Conservation (phyloP, 441 rosid genomes). For the Pelargonium hybrid region DNA sequence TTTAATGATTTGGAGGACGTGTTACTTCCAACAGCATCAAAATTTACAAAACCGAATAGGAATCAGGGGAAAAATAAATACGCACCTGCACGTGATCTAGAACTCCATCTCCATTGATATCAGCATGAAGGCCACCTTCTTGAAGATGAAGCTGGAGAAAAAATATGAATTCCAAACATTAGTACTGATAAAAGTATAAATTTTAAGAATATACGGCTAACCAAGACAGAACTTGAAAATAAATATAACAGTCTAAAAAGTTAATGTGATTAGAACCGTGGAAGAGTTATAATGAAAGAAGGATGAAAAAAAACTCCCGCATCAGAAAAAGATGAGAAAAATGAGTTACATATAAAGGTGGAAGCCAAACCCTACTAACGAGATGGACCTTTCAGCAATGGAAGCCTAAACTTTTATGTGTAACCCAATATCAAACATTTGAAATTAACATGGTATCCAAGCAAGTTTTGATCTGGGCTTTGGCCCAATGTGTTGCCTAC, state of each 20-base stretch:
- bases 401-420: no score
- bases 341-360: no score
- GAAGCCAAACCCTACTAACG: no score
- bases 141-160: slow-evolving; percentile 73
- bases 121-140: slow-evolving; percentile 99
- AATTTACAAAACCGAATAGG: background rate
- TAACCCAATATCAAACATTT: no score
- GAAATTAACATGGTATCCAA: no score
- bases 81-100: slow-evolving; percentile 96
- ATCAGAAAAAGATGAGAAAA: no score
- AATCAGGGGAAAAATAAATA: background rate
- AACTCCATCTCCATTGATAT: slow-evolving; percentile 97
- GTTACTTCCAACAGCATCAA: background rate
- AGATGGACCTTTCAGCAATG: no score
- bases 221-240: background rate
- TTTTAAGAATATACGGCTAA: background rate
- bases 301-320: no score
- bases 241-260: background rate
- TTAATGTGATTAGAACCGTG: background rate
- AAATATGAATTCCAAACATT: slow-evolving; percentile 13
- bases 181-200: background rate
- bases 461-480: no score
- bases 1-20: background rate
- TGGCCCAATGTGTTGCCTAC: no score
- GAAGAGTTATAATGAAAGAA: no score